These are phyloP conservation scores for Candida pseudofarinosa DNA, from an alignment of 805 yeast genomes.

Conservation along the genomic window DNA sequence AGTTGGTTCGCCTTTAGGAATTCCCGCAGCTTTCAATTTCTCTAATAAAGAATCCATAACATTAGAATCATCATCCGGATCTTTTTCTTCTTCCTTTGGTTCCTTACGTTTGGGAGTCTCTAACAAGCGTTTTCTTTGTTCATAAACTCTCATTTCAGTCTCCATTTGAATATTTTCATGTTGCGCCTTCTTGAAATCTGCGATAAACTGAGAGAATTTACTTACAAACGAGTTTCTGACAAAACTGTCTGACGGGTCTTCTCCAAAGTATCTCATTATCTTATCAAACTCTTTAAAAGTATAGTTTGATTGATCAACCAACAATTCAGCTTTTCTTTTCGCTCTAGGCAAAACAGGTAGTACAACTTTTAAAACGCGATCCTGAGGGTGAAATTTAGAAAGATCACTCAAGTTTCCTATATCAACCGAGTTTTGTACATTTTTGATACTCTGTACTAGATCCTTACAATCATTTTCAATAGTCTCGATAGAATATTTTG, in stretches of 20 bases:
- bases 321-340: slow-evolving; percentile 45
- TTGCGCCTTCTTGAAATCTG: slow-evolving; percentile 61
- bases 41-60: slow-evolving; percentile 87
- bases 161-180: slow-evolving; percentile 62
- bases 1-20: slow-evolving; percentile 69
- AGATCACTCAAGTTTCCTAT: slow-evolving; percentile 64
- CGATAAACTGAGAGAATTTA: slow-evolving; percentile 56
- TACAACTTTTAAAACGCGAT: slow-evolving; percentile 52
- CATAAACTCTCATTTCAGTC: slow-evolving; percentile 67
- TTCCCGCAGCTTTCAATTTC: slow-evolving; percentile 82
- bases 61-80: slow-evolving; percentile 39
- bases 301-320: slow-evolving; percentile 47
- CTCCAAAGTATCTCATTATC: slow-evolving; percentile 70
- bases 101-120: slow-evolving; percentile 40
- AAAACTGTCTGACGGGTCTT: slow-evolving; percentile 52
- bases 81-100: slow-evolving; percentile 23
- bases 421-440: slow-evolving; percentile 51
- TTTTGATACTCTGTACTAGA: slow-evolving; percentile 46
- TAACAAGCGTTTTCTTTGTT: slow-evolving; percentile 64
- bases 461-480: slow-evolving; percentile 57
- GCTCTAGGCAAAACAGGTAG: slow-evolving; percentile 54
- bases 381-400: slow-evolving; percentile 62
- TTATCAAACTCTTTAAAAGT: slow-evolving; percentile 53
- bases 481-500: slow-evolving; percentile 61
- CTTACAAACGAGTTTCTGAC: slow-evolving; percentile 58